A percentile compares a stretch with the other conserved stretches of the same genome.
Evolutionary conservation across 2,329 filamentous ascomycete species (phyloP).

Genomic region (Alternaria sp.): DNA sequence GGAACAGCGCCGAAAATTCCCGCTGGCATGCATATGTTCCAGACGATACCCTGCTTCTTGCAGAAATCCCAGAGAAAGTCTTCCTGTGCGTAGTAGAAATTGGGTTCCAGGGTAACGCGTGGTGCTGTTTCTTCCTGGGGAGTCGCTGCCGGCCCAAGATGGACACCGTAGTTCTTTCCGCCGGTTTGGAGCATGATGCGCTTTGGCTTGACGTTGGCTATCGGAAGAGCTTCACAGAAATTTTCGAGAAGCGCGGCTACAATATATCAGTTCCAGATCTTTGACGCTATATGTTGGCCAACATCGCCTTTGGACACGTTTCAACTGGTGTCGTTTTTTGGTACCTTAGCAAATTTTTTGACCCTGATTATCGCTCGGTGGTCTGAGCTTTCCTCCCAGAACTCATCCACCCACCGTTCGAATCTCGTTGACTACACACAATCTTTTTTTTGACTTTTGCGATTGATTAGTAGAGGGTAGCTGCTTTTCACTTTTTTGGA

Average conservation of each 20-base stretch:
- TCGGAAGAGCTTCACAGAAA: conserved; percentile 57
- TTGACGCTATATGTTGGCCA: not conserved
- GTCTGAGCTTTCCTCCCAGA: too few relatives aligned
- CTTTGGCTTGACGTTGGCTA: conserved; percentile 56
- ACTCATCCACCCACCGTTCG: too few relatives aligned
- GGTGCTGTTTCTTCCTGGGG: conserved; percentile 60
- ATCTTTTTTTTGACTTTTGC: too few relatives aligned
- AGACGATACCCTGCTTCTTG: conserved; percentile 48
- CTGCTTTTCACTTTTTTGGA: too few relatives aligned
- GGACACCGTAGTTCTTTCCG: conserved; percentile 62
- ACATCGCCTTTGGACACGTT: too few relatives aligned
- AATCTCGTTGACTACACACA: too few relatives aligned
- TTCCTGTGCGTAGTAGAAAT: conserved; percentile 66
- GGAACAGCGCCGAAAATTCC: conserved; percentile 61
- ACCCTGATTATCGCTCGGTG: too few relatives aligned
- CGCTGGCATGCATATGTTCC: conserved; percentile 60
- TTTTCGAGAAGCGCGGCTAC: conserved; percentile 55
- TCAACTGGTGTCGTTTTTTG: too few relatives aligned
- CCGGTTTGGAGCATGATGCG: conserved; percentile 62
- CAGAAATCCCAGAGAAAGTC: conserved; percentile 59
- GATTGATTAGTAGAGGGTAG: too few relatives aligned
- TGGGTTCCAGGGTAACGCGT: conserved; percentile 56
- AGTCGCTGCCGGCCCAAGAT: conserved; percentile 56
- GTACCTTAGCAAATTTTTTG: too few relatives aligned
- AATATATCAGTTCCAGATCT: not conserved